Evolutionary conservation across 1,284 basidiomycete genomes (phyloP).

Genomic region (Megacollybia platyphylla): DNA sequence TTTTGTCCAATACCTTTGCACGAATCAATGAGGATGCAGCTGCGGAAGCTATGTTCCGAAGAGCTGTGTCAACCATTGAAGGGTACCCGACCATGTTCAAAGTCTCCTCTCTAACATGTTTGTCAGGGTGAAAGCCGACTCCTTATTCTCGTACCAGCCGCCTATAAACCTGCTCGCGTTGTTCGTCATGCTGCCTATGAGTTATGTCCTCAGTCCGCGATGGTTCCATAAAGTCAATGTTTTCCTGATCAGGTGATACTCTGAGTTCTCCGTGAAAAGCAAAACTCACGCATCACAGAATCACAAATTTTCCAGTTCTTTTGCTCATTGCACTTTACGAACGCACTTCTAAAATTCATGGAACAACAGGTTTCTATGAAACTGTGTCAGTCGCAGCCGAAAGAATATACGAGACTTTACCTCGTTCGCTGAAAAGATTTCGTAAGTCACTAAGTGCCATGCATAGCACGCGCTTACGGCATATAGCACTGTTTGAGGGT

Average conservation of each 20-base stretch:
- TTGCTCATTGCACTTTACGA: constrained; percentile 76
- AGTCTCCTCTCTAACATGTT: constrained; percentile 11
- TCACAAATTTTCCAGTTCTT: constrained; percentile 80
- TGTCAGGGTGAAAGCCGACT: constrained; percentile 72
- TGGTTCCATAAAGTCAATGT: constrained; percentile 91
- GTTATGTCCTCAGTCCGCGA: constrained; percentile 61
- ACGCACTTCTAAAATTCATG: constrained; percentile 56
- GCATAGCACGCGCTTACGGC: constrained; percentile 4
- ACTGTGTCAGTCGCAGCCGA: constrained; percentile 57
- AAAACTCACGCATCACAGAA: constrained; percentile 22
- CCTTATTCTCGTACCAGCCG: constrained; percentile 86
- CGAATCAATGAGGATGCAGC: constrained; percentile 85
- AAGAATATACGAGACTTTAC: constrained; percentile 58
- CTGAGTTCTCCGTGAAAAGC: constrained; percentile 5
- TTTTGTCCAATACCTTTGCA: constrained; percentile 87
- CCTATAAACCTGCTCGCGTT: constrained; percentile 81
- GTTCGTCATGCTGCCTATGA: constrained; percentile 72
- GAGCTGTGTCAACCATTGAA: constrained; percentile 83
- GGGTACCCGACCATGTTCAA: constrained; percentile 32
- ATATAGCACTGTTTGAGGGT: constrained; percentile 67
- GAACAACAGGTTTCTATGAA: constrained; percentile 58
- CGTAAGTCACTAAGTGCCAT: constrained; percentile 31
- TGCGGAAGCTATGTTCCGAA: constrained; percentile 91
- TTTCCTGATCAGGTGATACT: constrained; percentile 56
- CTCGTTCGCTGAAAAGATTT: constrained; percentile 56